Conservation (phyloP, 345 rosid species). For the Stellera chamaejasme region DNA sequence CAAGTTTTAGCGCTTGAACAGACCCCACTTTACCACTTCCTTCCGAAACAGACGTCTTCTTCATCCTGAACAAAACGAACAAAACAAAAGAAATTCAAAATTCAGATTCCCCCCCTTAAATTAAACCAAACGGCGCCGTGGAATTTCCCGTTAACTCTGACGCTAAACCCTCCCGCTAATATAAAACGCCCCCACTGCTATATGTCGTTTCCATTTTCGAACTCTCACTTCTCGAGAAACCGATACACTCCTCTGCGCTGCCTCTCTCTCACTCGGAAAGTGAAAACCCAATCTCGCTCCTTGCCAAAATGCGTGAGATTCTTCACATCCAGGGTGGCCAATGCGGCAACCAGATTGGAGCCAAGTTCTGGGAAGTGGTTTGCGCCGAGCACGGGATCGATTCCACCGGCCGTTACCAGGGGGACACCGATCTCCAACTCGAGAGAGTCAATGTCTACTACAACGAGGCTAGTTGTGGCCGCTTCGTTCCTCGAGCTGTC, state of each 20-base stretch:
- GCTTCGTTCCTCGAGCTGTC: conserved; percentile 66
- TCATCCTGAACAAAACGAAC: too few species aligned
- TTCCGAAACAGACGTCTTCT: too few species aligned
- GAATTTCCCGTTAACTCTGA: conserved; percentile 19
- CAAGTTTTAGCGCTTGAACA: neutral
- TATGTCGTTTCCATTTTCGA: conserved; percentile 4
- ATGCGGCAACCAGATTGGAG: conserved; percentile 77
- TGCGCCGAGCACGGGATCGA: conserved; percentile 67
- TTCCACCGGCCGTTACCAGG: conserved; percentile 55
- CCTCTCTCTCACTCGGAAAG: conserved; percentile 1
- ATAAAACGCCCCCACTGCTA: conserved; percentile 11
- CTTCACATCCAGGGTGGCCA: conserved; percentile 75
- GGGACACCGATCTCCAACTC: conserved; percentile 52
- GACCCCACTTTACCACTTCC: neutral
- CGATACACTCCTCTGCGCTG: neutral
- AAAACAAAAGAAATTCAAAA: conserved; percentile 16
- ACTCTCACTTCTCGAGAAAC: neutral
- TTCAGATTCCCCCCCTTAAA: conserved; percentile 25
- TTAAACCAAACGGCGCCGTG: conserved; percentile 32
- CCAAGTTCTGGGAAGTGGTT: conserved; percentile 53
- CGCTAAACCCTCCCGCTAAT: conserved; percentile 18
- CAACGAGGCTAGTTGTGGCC: conserved; percentile 70
- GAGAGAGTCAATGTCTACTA: conserved; percentile 74
- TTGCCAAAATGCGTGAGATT: conserved; percentile 56
- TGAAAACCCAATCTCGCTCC: neutral